Base-by-base conservation (phyloP, 1,284 basidiomycete species). In the Cryptococcus hybrid region DNA sequence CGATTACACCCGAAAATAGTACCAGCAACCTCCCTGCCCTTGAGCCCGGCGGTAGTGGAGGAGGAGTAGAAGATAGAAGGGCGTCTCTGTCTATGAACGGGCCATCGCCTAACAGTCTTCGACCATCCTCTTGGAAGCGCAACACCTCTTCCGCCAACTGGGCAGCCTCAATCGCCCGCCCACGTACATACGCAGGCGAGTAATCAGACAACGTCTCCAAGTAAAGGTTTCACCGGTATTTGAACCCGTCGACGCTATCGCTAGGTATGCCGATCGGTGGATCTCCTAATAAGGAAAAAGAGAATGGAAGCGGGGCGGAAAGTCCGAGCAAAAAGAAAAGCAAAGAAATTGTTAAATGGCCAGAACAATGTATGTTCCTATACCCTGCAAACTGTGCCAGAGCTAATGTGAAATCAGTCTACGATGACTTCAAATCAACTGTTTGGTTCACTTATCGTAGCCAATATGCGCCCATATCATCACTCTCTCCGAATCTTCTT, bases 401-500 rank as follows among this genome's bases (percentile, higher is more conserved):
- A 8, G 51, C 15, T 47, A 49, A 35, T 39, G 44, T n/a, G 15
- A 39, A 81, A 82, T 82, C 84, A 52, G 96, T 96, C 74, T 92
- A 92, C 71, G 81, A 85, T n/a, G 92, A 96, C 77, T 96, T 94
- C 75, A 86, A 86, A 1, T 90, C 89, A 0, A 82, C 88, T 7
- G 18, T 18, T 65, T 53, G 92, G 88, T 83, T 92, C 54, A 95
- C 92, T 0, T 97, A 96, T 77, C 88, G 93, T n/a, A 87, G 85
- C 1, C 88, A 92, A 54, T 95, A 94, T 64, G 80, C 85, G 1
- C 87, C 90, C 1, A 93, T 96, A 64, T 82, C 86, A 30, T 87
- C 91, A 62, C 52, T 78, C 9, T 66, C 74, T 1, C 64, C 60
- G 5, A 53, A 59, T 12, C 59, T 67, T 5, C 69, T 78, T 18